A percentile compares a stretch with the other conserved stretches of the same genome.
These are phyloP conservation scores for Botryotinia calthae DNA, from an alignment of 2,329 filamentous ascomycete genomes.

Conservation along the genomic window DNA sequence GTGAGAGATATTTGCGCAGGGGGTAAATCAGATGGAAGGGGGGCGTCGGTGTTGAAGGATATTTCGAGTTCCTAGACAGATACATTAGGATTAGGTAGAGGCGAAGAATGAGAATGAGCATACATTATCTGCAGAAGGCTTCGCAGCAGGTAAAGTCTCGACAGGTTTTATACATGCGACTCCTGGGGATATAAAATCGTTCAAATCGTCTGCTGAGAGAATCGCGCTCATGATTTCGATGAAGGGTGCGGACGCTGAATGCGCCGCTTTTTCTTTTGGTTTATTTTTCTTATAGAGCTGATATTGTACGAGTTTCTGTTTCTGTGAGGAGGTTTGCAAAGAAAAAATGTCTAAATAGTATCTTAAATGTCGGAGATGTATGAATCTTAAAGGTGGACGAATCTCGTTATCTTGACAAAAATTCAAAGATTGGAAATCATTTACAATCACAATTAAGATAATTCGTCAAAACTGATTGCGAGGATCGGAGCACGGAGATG, in stretches of 20 bases:
- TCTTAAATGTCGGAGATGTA: not conserved
- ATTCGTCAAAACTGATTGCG: conserved; percentile 18
- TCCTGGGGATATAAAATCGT: conserved; percentile 97
- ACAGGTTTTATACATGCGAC: conserved; percentile 98
- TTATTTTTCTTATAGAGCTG: not conserved
- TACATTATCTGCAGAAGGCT: conserved; percentile 48
- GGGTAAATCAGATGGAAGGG: conserved; percentile 52
- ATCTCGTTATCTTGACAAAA: not conserved
- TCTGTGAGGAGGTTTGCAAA: not conserved
- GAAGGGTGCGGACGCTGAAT: conserved; percentile 24
- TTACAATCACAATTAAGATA: conserved; percentile 19
- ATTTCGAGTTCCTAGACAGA: conserved; percentile 65
- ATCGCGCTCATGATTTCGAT: conserved; percentile 83
- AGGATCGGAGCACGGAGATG: conserved; percentile 15
- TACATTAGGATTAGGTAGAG: not conserved
- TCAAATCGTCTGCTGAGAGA: conserved; percentile 91
- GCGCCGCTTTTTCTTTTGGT: conserved; percentile 24
- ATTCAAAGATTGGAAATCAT: conserved; percentile 16
- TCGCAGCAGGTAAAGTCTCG: conserved; percentile 75
- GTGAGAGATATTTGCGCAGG: conserved; percentile 93
- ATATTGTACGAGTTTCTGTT: not conserved
- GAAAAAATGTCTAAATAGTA: not conserved
- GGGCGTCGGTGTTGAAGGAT: conserved; percentile 80
- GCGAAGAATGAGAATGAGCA: conserved; percentile 21
- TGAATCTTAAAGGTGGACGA: not conserved